Base-by-base conservation (phyloP, 1,284 basidiomycete species). In the Ceratobasidium sp. region DNA sequence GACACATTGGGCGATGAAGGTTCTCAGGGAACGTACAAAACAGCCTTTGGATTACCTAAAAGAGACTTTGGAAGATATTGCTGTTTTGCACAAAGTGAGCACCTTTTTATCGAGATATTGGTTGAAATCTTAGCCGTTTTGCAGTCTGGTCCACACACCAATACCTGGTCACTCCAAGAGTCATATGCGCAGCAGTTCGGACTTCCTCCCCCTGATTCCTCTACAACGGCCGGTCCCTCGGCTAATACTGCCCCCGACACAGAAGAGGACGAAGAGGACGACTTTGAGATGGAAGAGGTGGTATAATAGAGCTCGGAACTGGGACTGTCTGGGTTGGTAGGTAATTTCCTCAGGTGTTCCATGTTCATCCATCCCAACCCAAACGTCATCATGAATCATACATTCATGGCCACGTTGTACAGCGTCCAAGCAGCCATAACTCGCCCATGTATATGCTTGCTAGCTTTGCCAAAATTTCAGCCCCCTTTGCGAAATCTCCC, bases 31-130 rank as follows among this genome's bases (percentile, higher is more conserved):
- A 75, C 89, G 88, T 70, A 93, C 93, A 0, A 91, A 96, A 79
- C 96, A 98, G 81, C 96, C 96, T 0, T 94, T 97, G 80, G 89
- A 86, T 16, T 98, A 95, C 81, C 87, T 98, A 73, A 93, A 95
- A 77, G 95, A 98, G 77, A 90, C 94, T 0, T 82, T 98, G 61
- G 84, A 83, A 52, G 91, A 94, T 75, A 91, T 98, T 58, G 96
- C 93, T 1, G 88, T 87, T 74, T 84, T 95, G 58, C 90, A 96
- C 80, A 89, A 90, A 72, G 89, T 18, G 82, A 83, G 41, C 80
- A 84, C 77, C 87, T 82, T 77, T 77, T 77, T 35, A 75, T 82
- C 43, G 79, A 28, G 49, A n/a, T 14, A 32, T 38, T 30, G n/a
- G 26, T 14, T 16, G 7, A 46, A 50, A 38, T 2, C 9, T 28